These are phyloP conservation scores for Aspergillus glaucus DNA, from an alignment of 2,329 filamentous ascomycete genomes.

Conservation along the genomic window DNA sequence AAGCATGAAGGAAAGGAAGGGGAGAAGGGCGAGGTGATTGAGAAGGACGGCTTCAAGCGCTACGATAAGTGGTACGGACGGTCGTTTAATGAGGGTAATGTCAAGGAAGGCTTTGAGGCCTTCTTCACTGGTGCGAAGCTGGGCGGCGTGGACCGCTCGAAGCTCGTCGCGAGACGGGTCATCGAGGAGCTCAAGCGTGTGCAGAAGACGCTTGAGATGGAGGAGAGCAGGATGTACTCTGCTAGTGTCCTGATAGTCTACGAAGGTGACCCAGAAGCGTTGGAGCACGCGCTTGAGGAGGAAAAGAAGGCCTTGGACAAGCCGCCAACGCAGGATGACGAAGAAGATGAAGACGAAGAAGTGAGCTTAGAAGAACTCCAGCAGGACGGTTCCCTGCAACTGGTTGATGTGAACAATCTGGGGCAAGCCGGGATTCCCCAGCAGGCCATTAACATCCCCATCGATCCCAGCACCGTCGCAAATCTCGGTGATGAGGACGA, in stretches of 20 bases:
- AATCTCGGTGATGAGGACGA: constrained; percentile 46
- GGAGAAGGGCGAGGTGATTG: constrained; percentile 35
- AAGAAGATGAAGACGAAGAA: constrained; percentile 24
- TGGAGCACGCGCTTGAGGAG: constrained; percentile 44
- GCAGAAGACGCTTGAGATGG: constrained; percentile 45
- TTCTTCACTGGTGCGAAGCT: constrained; percentile 47
- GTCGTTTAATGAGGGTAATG: constrained; percentile 49
- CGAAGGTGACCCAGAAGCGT: constrained; percentile 55
- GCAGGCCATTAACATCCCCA: constrained; percentile 28
- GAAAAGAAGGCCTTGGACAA: constrained; percentile 32
- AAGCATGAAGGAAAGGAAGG: constrained; percentile 46
- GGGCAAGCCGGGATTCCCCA: constrained; percentile 22
- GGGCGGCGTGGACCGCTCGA: constrained; percentile 38
- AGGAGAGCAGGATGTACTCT: constrained; percentile 63
- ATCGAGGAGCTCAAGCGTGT: constrained; percentile 38
- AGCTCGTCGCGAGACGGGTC: constrained; percentile 37
- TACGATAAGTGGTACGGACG: constrained; percentile 64
- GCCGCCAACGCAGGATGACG: constrained; percentile 25
- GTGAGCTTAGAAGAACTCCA: constrained; percentile 25
- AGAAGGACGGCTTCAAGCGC: constrained; percentile 49
- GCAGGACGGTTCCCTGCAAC: constrained; percentile 24
- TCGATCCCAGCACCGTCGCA: constrained; percentile 34
- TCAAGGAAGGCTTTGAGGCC: constrained; percentile 52
- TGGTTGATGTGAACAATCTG: constrained; percentile 26
- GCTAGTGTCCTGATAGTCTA: constrained; percentile 61